Base-by-base conservation (phyloP, 2,329 filamentous ascomycete genomes). In the Rachicladosporium sp. region DNA sequence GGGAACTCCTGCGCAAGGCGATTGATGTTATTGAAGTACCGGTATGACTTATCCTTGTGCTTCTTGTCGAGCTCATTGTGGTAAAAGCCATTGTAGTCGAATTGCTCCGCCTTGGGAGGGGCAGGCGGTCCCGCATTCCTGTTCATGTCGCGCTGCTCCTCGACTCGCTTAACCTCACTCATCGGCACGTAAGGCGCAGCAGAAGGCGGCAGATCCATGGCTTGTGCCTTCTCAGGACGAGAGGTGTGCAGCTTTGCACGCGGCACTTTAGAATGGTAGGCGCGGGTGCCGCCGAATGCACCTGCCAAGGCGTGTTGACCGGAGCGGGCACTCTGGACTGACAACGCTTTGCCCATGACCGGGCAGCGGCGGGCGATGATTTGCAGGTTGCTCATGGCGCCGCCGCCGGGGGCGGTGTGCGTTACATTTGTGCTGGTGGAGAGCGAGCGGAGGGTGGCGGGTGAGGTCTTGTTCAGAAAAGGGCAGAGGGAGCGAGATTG, bases 11-110 rank as follows among this genome's bases (percentile, higher is more conserved):
- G 85, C 50, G 91, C 91, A 45, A 98, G 73, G 29, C 91, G 87
- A 59, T 98, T 98, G 77, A 98, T 98, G 71, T 98, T 98, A 74
- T 98, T 98, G 72, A 98, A 98, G 70, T 96, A 96, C 58, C 91
- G 85, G 70, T 98, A 98, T 38, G 88, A 95, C 70, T 95, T 96
- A 73, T 98, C 91, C 73, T 93, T 88, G 74, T 94, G 91, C 70
- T 98, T 98, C 76, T 95, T 96, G 54, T 95, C 86, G 51, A 98
- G 67, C 63, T 98, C 89, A 45, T 69, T 69, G 49, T 80, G 68
- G 67, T 96, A 98, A 65, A 95, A 98, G 35, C 63, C 75, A 55
- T 94, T 79, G 57, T 98, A 98, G 64, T 96, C 74, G 64, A 95
- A 98, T 56, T 79, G 84, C 43, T 62, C 57, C 15, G 63, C 55